These are phyloP conservation scores for Apiotrichum laibachii DNA, from an alignment of 1,284 basidiomycete species.

Conservation along the genomic window DNA sequence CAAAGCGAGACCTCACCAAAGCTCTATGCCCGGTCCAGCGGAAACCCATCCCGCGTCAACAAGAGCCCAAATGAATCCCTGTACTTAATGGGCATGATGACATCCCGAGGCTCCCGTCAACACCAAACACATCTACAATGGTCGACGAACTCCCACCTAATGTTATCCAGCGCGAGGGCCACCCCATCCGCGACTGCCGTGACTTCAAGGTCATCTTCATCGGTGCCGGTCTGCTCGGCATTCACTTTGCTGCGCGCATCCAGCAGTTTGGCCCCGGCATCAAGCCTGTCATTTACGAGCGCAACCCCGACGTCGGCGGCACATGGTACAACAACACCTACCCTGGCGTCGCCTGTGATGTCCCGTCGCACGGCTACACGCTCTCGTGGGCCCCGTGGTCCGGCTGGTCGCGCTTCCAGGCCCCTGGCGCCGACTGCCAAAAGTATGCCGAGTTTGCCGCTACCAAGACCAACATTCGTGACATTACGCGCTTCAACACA, in stretches of 20 bases:
- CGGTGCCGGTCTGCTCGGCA: conserved; percentile 13
- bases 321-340: conserved; percentile 33
- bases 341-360: conserved; percentile 35
- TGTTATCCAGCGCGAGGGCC: conserved; percentile 3
- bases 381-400: conserved; percentile 7
- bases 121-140: neutral
- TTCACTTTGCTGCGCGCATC: conserved; percentile 15
- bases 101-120: too few species aligned
- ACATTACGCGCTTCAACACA: conserved; percentile 29
- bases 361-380: conserved; percentile 21
- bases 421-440: conserved; percentile 12
- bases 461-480: conserved; percentile 13
- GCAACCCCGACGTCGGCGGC: conserved; percentile 13
- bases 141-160: neutral
- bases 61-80: too few species aligned
- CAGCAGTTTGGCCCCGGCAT: conserved; percentile 13
- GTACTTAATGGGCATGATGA: too few species aligned
- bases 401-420: conserved; percentile 11
- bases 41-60: too few species aligned
- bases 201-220: conserved; percentile 16
- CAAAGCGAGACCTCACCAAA: too few species aligned
- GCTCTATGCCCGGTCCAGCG: too few species aligned
- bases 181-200: conserved; percentile 13
- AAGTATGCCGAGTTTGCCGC: conserved; percentile 9
- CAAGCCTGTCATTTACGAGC: conserved; percentile 11